These are phyloP conservation scores for Inonotus obliquus DNA, from an alignment of 1,284 basidiomycete species.

Conservation along the genomic window DNA sequence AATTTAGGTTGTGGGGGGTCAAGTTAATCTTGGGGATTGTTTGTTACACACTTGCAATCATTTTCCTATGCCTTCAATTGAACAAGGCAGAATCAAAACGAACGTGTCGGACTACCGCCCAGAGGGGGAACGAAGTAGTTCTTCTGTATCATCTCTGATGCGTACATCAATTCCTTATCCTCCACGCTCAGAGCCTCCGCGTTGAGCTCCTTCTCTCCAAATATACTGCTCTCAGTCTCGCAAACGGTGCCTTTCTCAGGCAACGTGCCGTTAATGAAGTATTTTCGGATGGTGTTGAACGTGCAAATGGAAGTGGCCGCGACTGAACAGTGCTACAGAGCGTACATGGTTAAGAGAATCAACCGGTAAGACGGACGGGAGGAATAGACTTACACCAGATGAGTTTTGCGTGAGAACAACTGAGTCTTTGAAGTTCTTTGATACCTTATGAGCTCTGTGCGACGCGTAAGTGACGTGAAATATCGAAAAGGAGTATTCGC, in stretches of 20 bases:
- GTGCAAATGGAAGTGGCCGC: slow-evolving; percentile 20
- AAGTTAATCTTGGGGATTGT: too few species aligned
- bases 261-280: slow-evolving; percentile 19
- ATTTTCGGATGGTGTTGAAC: slow-evolving; percentile 12
- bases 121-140: slow-evolving; percentile 10
- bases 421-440: slow-evolving; percentile 20
- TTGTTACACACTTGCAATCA: too few species aligned
- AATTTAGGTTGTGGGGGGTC: too few species aligned
- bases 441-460: slow-evolving; percentile 22
- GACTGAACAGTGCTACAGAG: slow-evolving; percentile 18
- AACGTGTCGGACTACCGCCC: neutral
- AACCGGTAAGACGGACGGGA: neutral
- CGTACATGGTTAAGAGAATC: neutral
- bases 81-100: too few species aligned
- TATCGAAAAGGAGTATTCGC: neutral
- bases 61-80: too few species aligned
- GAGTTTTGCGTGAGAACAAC: slow-evolving; percentile 24
- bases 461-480: neutral
- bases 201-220: slow-evolving; percentile 1
- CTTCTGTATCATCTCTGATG: slow-evolving; percentile 1
- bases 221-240: slow-evolving; percentile 11
- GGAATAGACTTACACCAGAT: slow-evolving; percentile 17
- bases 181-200: neutral
- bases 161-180: neutral
- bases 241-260: slow-evolving; percentile 19